Conservation (phyloP, 441 rosid genomes). For the Erysimum cheiri region DNA sequence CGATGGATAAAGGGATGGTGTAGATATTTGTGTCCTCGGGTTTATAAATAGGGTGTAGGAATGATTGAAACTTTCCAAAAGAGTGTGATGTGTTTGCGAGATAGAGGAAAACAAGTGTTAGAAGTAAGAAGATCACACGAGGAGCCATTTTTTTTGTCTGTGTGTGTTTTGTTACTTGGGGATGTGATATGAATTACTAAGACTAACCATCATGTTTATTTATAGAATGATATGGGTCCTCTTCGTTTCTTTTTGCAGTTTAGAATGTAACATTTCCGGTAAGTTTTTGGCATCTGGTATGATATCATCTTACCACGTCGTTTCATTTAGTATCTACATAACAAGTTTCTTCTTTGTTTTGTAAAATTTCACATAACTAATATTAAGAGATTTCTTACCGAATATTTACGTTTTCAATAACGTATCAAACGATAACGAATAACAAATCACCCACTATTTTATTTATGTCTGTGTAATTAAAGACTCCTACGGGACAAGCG, state of each 20-base stretch:
- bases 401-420: no score
- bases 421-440: no score
- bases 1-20: slow-evolving; percentile 28
- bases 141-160: slow-evolving; percentile 3
- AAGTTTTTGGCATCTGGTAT: no score
- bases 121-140: slow-evolving; percentile 1
- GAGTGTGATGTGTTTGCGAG: slow-evolving; percentile 25
- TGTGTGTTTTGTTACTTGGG: not conserved
- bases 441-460: no score
- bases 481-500: no score
- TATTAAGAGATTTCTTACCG: no score
- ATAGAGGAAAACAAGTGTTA: slow-evolving; percentile 18
- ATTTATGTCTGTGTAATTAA: no score
- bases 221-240: not conserved
- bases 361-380: no score
- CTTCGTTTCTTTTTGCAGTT: not conserved
- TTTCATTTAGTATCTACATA: no score
- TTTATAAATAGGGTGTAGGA: slow-evolving; percentile 38
- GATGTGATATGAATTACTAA: slow-evolving; percentile 2
- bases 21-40: slow-evolving; percentile 33
- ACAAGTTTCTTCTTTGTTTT: no score
- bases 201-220: not conserved
- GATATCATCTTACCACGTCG: no score
- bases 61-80: slow-evolving; percentile 5
- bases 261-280: not conserved